These are phyloP conservation scores for Staphylotrichum longicolle DNA, from an alignment of 495 filamentous ascomycete species.

Conservation along the genomic window DNA sequence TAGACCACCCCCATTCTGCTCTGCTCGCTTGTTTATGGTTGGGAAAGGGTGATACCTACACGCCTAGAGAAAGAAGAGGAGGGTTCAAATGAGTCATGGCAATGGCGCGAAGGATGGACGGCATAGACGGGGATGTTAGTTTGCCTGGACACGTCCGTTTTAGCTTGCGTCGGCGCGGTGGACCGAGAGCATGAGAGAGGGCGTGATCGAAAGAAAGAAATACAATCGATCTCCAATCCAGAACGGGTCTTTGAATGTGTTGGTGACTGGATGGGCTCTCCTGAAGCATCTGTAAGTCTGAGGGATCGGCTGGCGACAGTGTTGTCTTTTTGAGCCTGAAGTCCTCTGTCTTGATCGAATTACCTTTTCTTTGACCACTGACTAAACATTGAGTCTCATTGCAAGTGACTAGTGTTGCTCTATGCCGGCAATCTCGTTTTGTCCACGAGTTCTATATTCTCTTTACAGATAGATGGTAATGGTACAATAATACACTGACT, in stretches of 20 bases:
- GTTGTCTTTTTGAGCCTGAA: too few species aligned
- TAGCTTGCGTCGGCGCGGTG: neutral
- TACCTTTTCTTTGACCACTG: too few species aligned
- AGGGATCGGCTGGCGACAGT: too few species aligned
- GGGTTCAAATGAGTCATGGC: neutral
- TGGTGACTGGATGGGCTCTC: too few species aligned
- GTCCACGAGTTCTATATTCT: too few species aligned
- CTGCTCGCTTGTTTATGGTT: slow-evolving; percentile 4
- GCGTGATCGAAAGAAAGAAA: neutral
- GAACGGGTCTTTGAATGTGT: neutral
- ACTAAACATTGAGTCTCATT: too few species aligned
- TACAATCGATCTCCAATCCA: slow-evolving; percentile 16
- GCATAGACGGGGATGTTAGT: slow-evolving; percentile 3
- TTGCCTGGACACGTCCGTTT: slow-evolving; percentile 11
- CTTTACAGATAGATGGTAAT: too few species aligned
- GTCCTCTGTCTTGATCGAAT: too few species aligned
- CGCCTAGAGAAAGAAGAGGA: slow-evolving; percentile 6
- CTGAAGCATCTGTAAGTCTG: too few species aligned
- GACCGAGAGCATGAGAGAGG: neutral
- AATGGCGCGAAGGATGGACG: slow-evolving; percentile 9
- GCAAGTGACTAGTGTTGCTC: too few species aligned
- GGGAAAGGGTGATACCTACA: slow-evolving; percentile 9
- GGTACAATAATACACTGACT: neutral
- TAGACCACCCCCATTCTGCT: slow-evolving; percentile 5
- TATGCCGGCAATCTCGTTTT: too few species aligned